Evolutionary conservation across 495 filamentous ascomycete genomes (phyloP).

Genomic region (Trichoderma asperelloides): DNA sequence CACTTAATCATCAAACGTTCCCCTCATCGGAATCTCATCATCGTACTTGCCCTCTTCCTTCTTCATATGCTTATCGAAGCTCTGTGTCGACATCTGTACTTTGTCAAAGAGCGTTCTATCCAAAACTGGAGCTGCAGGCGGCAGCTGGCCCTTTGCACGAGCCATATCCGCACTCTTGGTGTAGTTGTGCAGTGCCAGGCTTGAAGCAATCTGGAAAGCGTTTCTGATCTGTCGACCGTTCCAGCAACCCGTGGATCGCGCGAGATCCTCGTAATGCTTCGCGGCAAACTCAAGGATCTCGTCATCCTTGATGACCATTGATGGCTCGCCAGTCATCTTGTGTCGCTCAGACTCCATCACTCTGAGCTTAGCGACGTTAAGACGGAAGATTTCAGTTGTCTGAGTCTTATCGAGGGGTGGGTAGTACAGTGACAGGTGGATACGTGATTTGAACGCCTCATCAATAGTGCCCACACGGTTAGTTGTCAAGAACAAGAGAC

Average conservation of each 20-base stretch:
- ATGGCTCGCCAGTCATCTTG: constrained; percentile 19
- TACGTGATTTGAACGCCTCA: constrained; percentile 42
- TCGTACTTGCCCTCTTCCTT: constrained; percentile 17
- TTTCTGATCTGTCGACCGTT: constrained; percentile 56
- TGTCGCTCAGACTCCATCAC: constrained; percentile 45
- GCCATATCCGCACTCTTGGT: constrained; percentile 7
- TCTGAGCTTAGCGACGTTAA: constrained; percentile 51
- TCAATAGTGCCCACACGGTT: constrained; percentile 42
- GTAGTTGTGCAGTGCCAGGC: constrained; percentile 34
- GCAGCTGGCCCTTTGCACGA: constrained; percentile 18
- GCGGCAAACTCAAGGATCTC: constrained; percentile 52
- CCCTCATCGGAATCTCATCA: constrained; percentile 14
- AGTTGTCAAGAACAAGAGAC: constrained; percentile 44
- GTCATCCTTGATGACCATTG: constrained; percentile 20
- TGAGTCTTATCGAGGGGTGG: constrained; percentile 63
- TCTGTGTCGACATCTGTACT: constrained; percentile 28
- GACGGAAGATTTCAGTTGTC: constrained; percentile 70
- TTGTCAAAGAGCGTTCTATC: constrained; percentile 23
- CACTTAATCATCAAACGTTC: constrained; percentile 14
- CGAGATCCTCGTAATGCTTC: constrained; percentile 42
- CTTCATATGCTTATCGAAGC: constrained; percentile 23
- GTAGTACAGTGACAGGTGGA: constrained; percentile 36
- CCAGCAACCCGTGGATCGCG: constrained; percentile 19
- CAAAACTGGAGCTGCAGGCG: constrained; percentile 19
- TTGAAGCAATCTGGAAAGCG: constrained; percentile 47